Conservation (phyloP, 2,329 filamentous ascomycete genomes). For the Penicillium palitans region DNA sequence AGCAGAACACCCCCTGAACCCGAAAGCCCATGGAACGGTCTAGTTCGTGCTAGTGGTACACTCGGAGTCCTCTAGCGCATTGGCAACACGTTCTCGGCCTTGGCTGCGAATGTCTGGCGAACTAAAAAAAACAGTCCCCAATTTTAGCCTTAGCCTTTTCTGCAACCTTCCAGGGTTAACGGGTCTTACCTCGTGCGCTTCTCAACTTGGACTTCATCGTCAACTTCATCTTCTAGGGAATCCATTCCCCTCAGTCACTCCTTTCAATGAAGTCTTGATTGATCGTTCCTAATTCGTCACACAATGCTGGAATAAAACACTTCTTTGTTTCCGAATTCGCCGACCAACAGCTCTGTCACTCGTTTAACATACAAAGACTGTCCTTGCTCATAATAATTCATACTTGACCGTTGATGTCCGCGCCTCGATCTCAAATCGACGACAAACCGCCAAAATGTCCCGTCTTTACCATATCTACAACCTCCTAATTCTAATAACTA, state of each 20-base stretch:
- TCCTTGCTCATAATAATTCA: not conserved
- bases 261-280: not conserved
- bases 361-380: slow-evolving; percentile 4
- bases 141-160: not conserved
- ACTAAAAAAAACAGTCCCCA: not conserved
- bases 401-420: not conserved
- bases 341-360: not conserved
- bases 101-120: slow-evolving; percentile 2
- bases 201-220: not conserved
- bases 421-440: not conserved
- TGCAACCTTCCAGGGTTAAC: not conserved
- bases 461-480: slow-evolving; percentile 13
- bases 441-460: slow-evolving; percentile 3
- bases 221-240: not conserved
- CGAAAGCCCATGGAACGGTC: slow-evolving; percentile 23
- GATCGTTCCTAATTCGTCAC: not conserved
- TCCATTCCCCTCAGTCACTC: not conserved
- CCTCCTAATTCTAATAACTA: slow-evolving; percentile 27
- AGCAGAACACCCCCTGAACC: not conserved
- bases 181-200: not conserved
- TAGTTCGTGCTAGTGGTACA: slow-evolving; percentile 23
- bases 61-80: not conserved
- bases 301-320: not conserved
- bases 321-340: slow-evolving; percentile 1
- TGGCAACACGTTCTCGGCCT: slow-evolving; percentile 14